Base-by-base conservation (phyloP, 2,329 filamentous ascomycete genomes). In the Aureobasidium sp. region DNA sequence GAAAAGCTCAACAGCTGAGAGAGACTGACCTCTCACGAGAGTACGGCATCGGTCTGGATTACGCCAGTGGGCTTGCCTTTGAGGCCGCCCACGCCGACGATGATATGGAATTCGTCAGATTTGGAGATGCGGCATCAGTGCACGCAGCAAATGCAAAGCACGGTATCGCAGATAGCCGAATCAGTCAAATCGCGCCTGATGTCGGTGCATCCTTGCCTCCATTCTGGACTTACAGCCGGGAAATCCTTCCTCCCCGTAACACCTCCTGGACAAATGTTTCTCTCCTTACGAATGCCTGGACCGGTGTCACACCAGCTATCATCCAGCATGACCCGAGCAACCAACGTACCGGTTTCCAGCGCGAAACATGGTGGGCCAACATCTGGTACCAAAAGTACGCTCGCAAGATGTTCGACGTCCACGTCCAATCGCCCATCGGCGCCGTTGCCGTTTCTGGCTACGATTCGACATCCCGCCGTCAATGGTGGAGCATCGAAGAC, bases 371-470 rank as follows among this genome's bases (percentile, higher is more conserved):
- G 60, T 66, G 65, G 65, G 14, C 53, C 25, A 48, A 56, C 7
- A 39, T 65, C 7, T 66, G 65, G 65, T 65, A 49, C 44, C 62
- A 64, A 12, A 60, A 61, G 20, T 64, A 66, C 34, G 62, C 51
- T 14, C 64, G 66, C 36, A 62, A 60, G 17, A 48, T 67, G 31
- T 62, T 62, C 39, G 62, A 64, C 29, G 61, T 57, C 3, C 62
- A 60, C 14, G 42, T 65, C n/a, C 63, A 66, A 45, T 42, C 56
- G 8, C 65, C 65, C 29, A 59, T 65, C 12, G 49, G 62, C 20
- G 66, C 69, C 6, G 61, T 72, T 6, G 70, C 76, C 6, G 69
- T 73, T 25, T 72, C 75, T 2, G 74, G 77, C 1, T 72, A 75
- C 47, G 73, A 73, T 2, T 72, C 74, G 4, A 68, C 74, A 2